Percentiles rank a stretch among this genome's conserved stretches.
Conservation (phyloP, 2,329 filamentous ascomycete species). For the Plenodomus lindquistii region DNA sequence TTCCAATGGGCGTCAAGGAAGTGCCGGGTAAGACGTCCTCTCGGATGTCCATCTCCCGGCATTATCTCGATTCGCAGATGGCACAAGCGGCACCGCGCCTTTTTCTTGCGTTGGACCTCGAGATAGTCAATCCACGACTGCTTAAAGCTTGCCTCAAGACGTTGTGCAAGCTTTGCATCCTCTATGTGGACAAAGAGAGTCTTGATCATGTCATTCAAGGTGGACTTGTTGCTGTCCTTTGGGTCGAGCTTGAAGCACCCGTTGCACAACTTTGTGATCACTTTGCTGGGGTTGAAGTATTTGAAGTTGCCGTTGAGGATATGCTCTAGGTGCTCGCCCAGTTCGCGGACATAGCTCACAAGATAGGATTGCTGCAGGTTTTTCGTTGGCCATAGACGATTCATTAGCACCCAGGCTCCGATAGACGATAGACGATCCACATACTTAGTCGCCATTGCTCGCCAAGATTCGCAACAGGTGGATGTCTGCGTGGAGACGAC, state of each 20-base stretch:
- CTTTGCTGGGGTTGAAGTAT: conserved; percentile 1
- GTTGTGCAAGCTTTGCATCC: neutral
- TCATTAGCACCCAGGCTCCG: conserved; percentile 1
- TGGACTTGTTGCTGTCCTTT: neutral
- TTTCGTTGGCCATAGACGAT: neutral
- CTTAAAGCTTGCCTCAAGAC: conserved; percentile 7
- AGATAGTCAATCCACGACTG: conserved; percentile 5
- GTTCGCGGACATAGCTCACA: conserved; percentile 1
- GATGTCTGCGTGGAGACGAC: conserved; percentile 5
- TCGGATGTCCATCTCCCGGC: conserved; percentile 1
- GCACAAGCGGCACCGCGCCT: conserved; percentile 8
- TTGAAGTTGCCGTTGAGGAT: conserved; percentile 4
- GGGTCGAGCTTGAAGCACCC: neutral
- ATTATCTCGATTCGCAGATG: conserved; percentile 5
- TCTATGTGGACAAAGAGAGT: neutral
- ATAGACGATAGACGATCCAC: conserved; percentile 5
- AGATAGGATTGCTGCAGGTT: conserved; percentile 3
- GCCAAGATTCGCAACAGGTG: conserved; percentile 6
- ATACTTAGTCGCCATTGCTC: conserved; percentile 6
- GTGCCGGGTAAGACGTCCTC: conserved; percentile 7
- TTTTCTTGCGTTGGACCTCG: conserved; percentile 8
- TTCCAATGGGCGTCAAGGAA: neutral
- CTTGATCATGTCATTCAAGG: neutral
- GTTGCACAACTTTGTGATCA: conserved; percentile 4
- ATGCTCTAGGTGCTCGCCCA: conserved; percentile 2